Evolutionary conservation across 129 eudicot genomes (phyloP), one percentile per base, ranked within the genome.

Genomic region (Smallanthus sonchifolius): DNA sequence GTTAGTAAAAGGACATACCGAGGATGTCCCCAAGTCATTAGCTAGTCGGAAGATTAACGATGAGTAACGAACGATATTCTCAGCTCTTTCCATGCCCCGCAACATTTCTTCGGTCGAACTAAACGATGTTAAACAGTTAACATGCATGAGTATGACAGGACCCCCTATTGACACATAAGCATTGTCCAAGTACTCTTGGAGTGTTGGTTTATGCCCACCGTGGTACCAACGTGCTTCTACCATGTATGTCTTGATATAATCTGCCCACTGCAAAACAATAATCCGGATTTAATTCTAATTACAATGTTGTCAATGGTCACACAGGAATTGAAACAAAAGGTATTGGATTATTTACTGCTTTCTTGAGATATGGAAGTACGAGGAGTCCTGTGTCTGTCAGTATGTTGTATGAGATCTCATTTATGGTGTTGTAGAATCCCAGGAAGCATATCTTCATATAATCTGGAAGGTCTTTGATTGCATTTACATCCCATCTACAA

Each of bases 1-100:
- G 3, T 20, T 5, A 34, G 34, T 35, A 60, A 60, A 14, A 43
- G 3, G 38, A 6, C 38, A 67, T 67, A 82, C 86, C 73, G 84
- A 52, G 30, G 81, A 76, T 47, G 88, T 84, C 75, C 74, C 85
- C 20, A 84, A 69, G 59, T 84, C 88, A 68, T 84, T 13, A 17
- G 75, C 73, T 42, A 80, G 83, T 32, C 85, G 56, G 10, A 81
- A 32, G 43, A 84, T 52, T 45, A 64, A 42, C 1, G 75, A 67
- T 4, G 88, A 73, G 45, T 44, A 81, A 9, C 73, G 80, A 51
- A 84, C 6, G 28, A 67, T 67, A 24, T 44, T 67, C 19, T 45
- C 16, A 1, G 73, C 73, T 7, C 7, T 13, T 45, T 68, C 19
- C 10, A 73, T 37, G 39, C 60, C 6, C 36, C 57, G 62, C 51